Evolutionary conservation across 257 asterid species (phyloP).

Genomic region (Knoxia roxburghii): DNA sequence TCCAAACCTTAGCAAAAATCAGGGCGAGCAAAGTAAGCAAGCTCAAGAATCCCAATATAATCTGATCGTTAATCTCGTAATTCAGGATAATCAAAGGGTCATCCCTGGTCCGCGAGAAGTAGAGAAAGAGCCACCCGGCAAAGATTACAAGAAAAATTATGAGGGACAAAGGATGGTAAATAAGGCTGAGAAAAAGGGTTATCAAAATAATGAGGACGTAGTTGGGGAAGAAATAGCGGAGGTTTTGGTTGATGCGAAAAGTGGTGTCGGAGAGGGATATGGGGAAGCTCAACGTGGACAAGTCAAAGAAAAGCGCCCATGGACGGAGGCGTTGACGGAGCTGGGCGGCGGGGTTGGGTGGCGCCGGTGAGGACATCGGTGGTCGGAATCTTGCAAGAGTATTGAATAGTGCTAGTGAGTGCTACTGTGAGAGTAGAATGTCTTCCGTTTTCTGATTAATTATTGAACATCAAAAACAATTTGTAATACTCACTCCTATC

Average conservation of each 20-base stretch:
- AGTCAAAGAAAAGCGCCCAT: constrained; percentile 57
- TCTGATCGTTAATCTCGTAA: constrained; percentile 48
- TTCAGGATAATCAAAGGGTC: constrained; percentile 53
- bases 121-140: constrained; percentile 34
- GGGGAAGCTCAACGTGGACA: constrained; percentile 59
- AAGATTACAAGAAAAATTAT: constrained; percentile 53
- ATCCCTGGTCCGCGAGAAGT: constrained; percentile 26
- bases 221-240: constrained; percentile 66
- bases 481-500: too few relatives aligned
- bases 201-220: constrained; percentile 45
- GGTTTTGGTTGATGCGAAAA: constrained; percentile 62
- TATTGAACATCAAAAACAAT: neutral
- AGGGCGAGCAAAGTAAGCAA: constrained; percentile 48
- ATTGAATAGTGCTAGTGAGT: neutral
- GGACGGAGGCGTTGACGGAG: constrained; percentile 53
- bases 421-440: neutral
- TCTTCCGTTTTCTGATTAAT: constrained; percentile 1
- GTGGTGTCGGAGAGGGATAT: constrained; percentile 78
- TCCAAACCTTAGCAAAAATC: constrained; percentile 58
- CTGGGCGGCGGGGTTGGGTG: constrained; percentile 25
- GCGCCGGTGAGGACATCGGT: constrained; percentile 37
- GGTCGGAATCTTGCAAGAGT: neutral
- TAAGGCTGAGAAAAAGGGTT: constrained; percentile 55
- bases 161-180: constrained; percentile 59
- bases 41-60: constrained; percentile 42